These are phyloP conservation scores for Phytophthora melonis DNA, from an alignment of 352 stramenopile genomes.

Conservation along the genomic window DNA sequence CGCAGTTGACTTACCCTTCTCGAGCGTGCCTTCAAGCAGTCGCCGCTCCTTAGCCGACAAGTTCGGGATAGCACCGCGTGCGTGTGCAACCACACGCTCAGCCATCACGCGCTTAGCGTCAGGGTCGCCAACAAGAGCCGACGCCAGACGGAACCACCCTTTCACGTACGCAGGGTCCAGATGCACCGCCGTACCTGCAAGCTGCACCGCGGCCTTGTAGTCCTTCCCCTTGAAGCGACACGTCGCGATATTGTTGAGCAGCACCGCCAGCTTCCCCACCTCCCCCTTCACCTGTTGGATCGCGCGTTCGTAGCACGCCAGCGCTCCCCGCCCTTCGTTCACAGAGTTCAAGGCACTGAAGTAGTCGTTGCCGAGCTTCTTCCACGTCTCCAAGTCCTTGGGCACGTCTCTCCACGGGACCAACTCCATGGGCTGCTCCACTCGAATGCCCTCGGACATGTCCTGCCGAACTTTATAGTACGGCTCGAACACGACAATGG, in stretches of 20 bases:
- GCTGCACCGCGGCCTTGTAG: not conserved
- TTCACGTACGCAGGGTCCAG: constrained; percentile 35
- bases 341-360: constrained; percentile 18
- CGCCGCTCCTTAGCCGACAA: constrained; percentile 6
- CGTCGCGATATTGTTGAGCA: constrained; percentile 31
- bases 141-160: constrained; percentile 29
- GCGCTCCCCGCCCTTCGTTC: constrained; percentile 22
- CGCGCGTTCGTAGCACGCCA: constrained; percentile 32
- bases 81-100: constrained; percentile 12
- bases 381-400: constrained; percentile 23
- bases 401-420: constrained; percentile 25
- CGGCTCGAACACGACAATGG: constrained; percentile 30
- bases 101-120: not conserved
- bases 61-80: not conserved
- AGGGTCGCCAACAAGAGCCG: constrained; percentile 17
- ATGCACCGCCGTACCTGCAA: constrained; percentile 23
- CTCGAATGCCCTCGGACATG: constrained; percentile 29
- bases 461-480: constrained; percentile 38
- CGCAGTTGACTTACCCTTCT: not conserved
- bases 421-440: constrained; percentile 28
- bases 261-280: constrained; percentile 13
- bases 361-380: constrained; percentile 31
- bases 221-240: constrained; percentile 24
- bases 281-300: constrained; percentile 15
- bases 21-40: constrained; percentile 15